Base-by-base conservation (phyloP, 202 grass and related monocot species). In the Elaeis oleifera region DNA sequence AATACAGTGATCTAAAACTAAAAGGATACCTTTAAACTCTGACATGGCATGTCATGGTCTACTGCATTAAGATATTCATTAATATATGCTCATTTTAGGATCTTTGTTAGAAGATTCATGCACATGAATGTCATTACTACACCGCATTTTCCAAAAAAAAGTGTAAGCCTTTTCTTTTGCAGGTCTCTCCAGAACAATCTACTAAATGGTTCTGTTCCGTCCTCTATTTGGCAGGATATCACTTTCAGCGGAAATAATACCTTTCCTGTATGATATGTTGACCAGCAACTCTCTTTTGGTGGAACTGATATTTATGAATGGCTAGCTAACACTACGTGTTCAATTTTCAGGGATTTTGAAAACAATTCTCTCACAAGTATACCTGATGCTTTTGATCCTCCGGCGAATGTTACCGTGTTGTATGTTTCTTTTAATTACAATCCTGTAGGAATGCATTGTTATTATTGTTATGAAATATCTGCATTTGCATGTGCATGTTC, bases 311-410 rank as follows among this genome's bases (percentile, higher is more conserved):
- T 56, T 27, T 63, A 59, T 51, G 65, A 73, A 19, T 63, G 7
- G 75, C 68, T 78, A 22, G 8, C 74, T 68, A 69, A 63, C 54
- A 27, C 29, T 56, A 1, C 76, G 23, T 57, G 60, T 20, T 50
- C 68, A 71, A 67, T 67, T 76, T 75, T 60, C 74, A 99, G 94
- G 80, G 64, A 99, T 70, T 94, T 99, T 56, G 85, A 82, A 81
- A 84, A 87, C 54, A 99, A 99, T 76, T 74, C 52, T 39, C 72
- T 99, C 68, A 87, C 72, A 18, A 67, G 69, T 78, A 78, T 99
- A 60, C 74, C 85, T n/a, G 13, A 25, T 78, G 18, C 50, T 76
- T 84, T 86, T 39, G 67, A 80, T 19, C 88, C 73, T 79, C 88
- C 88, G 25, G 11, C 77, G 78, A 68, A 80, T 56, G 85, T 84